Evolutionary conservation across 192 early-diverging fungal genomes (phyloP).

Genomic region (Coemansia sp.): DNA sequence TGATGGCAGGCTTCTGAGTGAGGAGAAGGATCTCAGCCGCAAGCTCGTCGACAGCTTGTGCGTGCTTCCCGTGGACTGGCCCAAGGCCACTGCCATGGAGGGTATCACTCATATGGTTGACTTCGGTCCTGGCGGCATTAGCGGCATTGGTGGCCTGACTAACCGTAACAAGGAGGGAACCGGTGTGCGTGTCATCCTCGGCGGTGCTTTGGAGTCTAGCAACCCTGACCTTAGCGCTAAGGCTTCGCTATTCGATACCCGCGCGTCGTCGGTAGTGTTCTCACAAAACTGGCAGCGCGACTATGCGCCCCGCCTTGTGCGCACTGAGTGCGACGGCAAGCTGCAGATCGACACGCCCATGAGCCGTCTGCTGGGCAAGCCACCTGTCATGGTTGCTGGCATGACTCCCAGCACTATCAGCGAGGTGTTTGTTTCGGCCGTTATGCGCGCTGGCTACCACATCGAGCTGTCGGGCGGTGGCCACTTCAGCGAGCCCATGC

Average conservation of each 20-base stretch:
- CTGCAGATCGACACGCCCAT: slow-evolving; percentile 87
- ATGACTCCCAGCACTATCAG: slow-evolving; percentile 89
- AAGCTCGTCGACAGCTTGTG: slow-evolving; percentile 68
- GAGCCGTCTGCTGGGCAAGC: slow-evolving; percentile 77
- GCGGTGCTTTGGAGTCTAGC: slow-evolving; percentile 14
- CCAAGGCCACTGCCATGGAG: slow-evolving; percentile 53
- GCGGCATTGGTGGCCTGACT: slow-evolving; percentile 81
- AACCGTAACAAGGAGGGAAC: slow-evolving; percentile 85
- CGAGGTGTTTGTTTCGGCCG: slow-evolving; percentile 75
- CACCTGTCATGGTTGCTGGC: slow-evolving; percentile 92
- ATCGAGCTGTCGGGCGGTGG: slow-evolving; percentile 92
- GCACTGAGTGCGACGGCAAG: slow-evolving; percentile 53
- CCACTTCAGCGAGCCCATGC: slow-evolving; percentile 71
- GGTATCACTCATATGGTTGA: slow-evolving; percentile 85
- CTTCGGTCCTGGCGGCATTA: slow-evolving; percentile 85
- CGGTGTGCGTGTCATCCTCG: slow-evolving; percentile 60
- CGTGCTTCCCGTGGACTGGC: slow-evolving; percentile 65
- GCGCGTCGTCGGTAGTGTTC: slow-evolving; percentile 63
- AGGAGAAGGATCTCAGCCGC: slow-evolving; percentile 56
- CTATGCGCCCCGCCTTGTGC: slow-evolving; percentile 79
- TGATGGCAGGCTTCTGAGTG: slow-evolving; percentile 74
- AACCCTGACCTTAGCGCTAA: slow-evolving; percentile 63
- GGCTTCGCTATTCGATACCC: slow-evolving; percentile 68
- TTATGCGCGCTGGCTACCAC: slow-evolving; percentile 88
- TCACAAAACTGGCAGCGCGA: slow-evolving; percentile 84